Base-by-base conservation (phyloP, 2,329 filamentous ascomycete genomes). In the Podosphaera fusca region DNA sequence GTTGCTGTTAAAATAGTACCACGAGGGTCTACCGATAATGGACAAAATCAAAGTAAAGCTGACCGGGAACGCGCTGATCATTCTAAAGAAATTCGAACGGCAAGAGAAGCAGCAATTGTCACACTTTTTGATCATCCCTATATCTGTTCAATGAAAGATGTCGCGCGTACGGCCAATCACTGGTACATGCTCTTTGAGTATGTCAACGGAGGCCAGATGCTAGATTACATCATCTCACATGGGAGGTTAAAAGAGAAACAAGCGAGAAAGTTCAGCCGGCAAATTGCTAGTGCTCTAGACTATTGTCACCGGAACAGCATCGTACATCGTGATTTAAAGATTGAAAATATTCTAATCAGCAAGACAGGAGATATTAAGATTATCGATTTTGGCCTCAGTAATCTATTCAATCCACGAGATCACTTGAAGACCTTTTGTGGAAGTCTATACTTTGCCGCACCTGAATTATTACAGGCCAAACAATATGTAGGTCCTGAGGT, bases 161-260 rank as follows among this genome's bases (percentile, higher is more conserved):
- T 95, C 33, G 85, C 96, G 58, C 84, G 89, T 58, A 96, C 92
- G 55, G 90, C 92, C 66, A 92, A 95, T 69, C 92, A 98, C 70
- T 98, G 92, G 92, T 98, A 98, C 71, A 98, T 98, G 92, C 81
- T 98, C 55, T 98, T 95, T 67, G 92, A 98, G 72, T 95, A 92
- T 69, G 92, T 98, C 70, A 95, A 98, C 67, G 92, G 92, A 53
- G 92, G 92, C 21, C 92, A 98, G 72, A 96, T 98, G 92, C 81
- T 98, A 60, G 92, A 98, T 73, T 98, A 96, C 71, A 98, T 98
- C 69, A 98, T 98, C 67, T 95, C 89, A 2, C 92, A 98, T 67
- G 92, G 90, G 58, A 86, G 94, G 66, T 75, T 98, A 61, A 96
- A 96, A 75, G 92, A 98, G 73, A 96, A 96, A 71, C 90, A 95